Conservation (phyloP, 2,329 filamentous ascomycete genomes). For the Beauveria medogensis region DNA sequence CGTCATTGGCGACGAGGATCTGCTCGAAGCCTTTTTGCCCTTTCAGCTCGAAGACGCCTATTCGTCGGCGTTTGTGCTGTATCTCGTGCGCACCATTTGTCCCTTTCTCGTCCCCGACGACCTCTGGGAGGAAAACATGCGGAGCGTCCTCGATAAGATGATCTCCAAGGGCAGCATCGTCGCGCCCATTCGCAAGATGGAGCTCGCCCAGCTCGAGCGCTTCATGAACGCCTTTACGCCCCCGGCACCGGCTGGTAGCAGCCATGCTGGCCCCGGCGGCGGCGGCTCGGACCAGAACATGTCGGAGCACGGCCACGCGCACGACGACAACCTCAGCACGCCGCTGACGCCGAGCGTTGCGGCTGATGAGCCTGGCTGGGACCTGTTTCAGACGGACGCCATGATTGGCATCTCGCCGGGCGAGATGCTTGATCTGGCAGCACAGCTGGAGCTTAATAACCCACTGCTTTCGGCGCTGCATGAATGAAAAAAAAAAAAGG, state of each 20-base stretch:
- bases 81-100: conserved; percentile 25
- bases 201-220: conserved; percentile 29
- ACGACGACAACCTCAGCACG: conserved; percentile 7
- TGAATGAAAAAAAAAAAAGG: background rate
- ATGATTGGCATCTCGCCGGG: conserved; percentile 25
- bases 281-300: conserved; percentile 12
- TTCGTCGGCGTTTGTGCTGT: conserved; percentile 31
- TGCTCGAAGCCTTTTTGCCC: conserved; percentile 29
- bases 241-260: conserved; percentile 8
- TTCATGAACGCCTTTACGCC: conserved; percentile 23
- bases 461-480: conserved; percentile 5
- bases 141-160: conserved; percentile 29
- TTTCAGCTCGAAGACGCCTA: conserved; percentile 35
- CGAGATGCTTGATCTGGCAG: conserved; percentile 23
- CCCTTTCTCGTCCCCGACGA: conserved; percentile 27
- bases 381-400: conserved; percentile 23
- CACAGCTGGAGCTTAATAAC: conserved; percentile 19
- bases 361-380: conserved; percentile 18
- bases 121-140: conserved; percentile 28
- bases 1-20: conserved; percentile 22
- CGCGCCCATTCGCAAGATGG: conserved; percentile 28
- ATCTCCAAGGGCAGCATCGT: conserved; percentile 29
- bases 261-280: background rate
- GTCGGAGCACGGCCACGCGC: conserved; percentile 9
- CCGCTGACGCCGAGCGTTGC: conserved; percentile 10